phyloP scores from a whole-genome alignment of 352 stramenopile species.

The Albugo candida region DNA sequence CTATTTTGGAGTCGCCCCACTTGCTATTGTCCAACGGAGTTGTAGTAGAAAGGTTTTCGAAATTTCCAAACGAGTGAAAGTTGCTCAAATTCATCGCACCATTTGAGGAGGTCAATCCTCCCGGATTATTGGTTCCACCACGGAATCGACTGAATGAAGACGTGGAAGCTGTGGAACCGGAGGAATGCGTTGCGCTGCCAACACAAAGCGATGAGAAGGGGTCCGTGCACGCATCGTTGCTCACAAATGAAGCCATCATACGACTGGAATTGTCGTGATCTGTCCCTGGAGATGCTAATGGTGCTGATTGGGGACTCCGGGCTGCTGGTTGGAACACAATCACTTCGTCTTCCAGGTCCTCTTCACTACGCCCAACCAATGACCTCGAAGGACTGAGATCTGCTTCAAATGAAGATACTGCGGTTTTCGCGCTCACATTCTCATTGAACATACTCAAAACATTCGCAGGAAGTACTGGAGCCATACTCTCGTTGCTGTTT shows the following conservation, averaged over 20 bases:
- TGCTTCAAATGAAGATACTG: slow-evolving; percentile 8
- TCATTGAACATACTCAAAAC: neutral
- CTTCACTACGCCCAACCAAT: slow-evolving; percentile 21
- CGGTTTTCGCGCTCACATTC: neutral
- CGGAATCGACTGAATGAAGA: neutral
- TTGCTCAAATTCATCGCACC: slow-evolving; percentile 29
- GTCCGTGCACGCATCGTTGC: neutral
- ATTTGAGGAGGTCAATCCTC: neutral
- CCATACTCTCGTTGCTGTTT: neutral
- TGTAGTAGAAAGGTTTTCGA: slow-evolving; percentile 19
- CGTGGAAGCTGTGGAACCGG: neutral
- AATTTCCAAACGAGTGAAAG: slow-evolving; percentile 40
- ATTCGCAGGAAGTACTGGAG: neutral
- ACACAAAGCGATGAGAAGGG: neutral
- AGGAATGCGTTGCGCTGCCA: neutral
- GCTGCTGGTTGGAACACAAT: slow-evolving; percentile 64
- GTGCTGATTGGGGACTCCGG: slow-evolving; percentile 8
- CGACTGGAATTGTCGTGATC: slow-evolving; percentile 5
- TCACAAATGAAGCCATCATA: neutral
- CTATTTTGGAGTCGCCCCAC: slow-evolving; percentile 21
- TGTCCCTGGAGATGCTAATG: slow-evolving; percentile 15
- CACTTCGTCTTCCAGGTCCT: slow-evolving; percentile 71
- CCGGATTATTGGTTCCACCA: neutral
- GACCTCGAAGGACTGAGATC: slow-evolving; percentile 13
- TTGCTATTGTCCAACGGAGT: slow-evolving; percentile 17